Conservation (phyloP, 139 green algal genomes). For the Coelastrella sp. region DNA sequence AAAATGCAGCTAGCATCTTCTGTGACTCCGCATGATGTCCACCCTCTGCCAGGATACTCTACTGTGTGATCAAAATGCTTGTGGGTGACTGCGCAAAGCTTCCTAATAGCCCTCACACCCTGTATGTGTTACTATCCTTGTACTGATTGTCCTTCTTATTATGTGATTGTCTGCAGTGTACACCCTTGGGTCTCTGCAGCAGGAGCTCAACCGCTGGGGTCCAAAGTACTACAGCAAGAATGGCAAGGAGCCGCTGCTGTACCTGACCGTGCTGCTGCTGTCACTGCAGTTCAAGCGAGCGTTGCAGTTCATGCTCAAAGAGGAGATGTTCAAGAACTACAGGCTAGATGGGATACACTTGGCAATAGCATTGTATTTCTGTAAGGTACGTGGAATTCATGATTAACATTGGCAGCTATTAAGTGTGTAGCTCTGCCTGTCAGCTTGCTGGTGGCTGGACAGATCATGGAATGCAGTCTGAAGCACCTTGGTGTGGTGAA, state of each 20-base stretch:
- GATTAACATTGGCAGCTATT: neutral
- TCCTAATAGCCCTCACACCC: too few species aligned
- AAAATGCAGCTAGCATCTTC: too few species aligned
- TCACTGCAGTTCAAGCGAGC: slow-evolving; percentile 77
- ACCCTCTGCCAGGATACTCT: too few species aligned
- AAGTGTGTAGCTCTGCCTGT: too few species aligned
- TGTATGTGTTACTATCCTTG: neutral
- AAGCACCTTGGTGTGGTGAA: too few species aligned
- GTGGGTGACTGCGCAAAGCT: too few species aligned
- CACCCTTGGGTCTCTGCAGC: slow-evolving; percentile 78
- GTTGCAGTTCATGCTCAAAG: slow-evolving; percentile 62
- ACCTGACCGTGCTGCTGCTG: slow-evolving; percentile 87
- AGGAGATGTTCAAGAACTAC: slow-evolving; percentile 66
- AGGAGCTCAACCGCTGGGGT: slow-evolving; percentile 84
- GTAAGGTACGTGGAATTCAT: slow-evolving; percentile 43
- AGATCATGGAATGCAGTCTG: too few species aligned
- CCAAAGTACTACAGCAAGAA: slow-evolving; percentile 81
- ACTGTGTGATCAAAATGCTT: too few species aligned
- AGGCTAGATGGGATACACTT: slow-evolving; percentile 82
- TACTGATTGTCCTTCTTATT: neutral
- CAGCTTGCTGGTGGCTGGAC: too few species aligned
- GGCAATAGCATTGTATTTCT: slow-evolving; percentile 72
- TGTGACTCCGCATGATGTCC: too few species aligned
- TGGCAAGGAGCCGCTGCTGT: slow-evolving; percentile 81
- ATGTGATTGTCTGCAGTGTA: slow-evolving; percentile 48